Evolutionary conservation across 768 basidiomycete species (phyloP).

Genomic region (Clitopilus passeckerianus): DNA sequence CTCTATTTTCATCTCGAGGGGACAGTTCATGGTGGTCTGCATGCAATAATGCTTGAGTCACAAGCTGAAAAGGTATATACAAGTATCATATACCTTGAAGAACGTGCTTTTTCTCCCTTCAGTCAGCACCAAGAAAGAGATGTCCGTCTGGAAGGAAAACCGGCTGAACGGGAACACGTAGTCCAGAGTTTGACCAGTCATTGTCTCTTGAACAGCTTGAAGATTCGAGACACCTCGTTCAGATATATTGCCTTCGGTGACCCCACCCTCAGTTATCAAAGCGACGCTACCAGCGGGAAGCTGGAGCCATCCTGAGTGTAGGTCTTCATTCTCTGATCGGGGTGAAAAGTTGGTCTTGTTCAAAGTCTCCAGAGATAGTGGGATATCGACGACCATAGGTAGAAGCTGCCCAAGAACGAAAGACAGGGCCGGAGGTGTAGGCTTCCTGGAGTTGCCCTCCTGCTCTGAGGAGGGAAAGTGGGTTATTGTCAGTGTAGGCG

Average conservation of each 20-base stretch:
- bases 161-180: slow-evolving; percentile 75
- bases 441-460: background rate
- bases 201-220: slow-evolving; percentile 55
- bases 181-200: slow-evolving; percentile 59
- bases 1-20: slow-evolving; percentile 26
- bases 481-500: slow-evolving; percentile 60
- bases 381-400: slow-evolving; percentile 48
- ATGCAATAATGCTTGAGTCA: background rate
- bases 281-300: slow-evolving; percentile 57
- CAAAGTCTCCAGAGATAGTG: slow-evolving; percentile 57
- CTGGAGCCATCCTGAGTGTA: slow-evolving; percentile 73
- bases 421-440: slow-evolving; percentile 40
- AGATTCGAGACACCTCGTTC: slow-evolving; percentile 68
- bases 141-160: slow-evolving; percentile 70
- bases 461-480: slow-evolving; percentile 37
- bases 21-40: slow-evolving; percentile 56
- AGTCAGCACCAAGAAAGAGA: slow-evolving; percentile 57
- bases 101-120: slow-evolving; percentile 69
- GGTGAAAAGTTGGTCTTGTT: slow-evolving; percentile 59
- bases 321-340: slow-evolving; percentile 63
- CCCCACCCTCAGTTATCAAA: slow-evolving; percentile 59
- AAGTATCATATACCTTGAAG: slow-evolving; percentile 46
- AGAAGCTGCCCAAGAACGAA: slow-evolving; percentile 54
- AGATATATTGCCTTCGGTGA: slow-evolving; percentile 63
- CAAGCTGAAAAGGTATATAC: background rate